Base-by-base conservation (phyloP, 768 basidiomycete genomes). In the Termitomyces sp. region DNA sequence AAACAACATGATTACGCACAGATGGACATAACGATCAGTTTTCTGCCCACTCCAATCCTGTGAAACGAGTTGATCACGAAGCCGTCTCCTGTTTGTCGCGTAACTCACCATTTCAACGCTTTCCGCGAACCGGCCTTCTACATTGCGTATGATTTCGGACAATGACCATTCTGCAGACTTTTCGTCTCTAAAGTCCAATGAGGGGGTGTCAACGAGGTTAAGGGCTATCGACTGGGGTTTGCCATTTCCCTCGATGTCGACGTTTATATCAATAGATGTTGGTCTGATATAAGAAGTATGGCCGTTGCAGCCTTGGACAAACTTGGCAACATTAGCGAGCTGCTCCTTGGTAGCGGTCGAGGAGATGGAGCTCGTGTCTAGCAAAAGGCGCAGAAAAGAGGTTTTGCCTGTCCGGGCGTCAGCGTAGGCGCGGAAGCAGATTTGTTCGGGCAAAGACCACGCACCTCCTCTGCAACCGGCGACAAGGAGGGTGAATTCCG, bases 141-240 rank as follows among this genome's bases (percentile, higher is more conserved):
- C 79, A 68, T 87, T 83, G 58, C 84, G 79, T 63, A 89, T 76
- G 57, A 86, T 88, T 63, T 91, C 90, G 64, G 76, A 70, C 35
- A 92, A 75, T 18, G 82, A 68, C 55, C 88, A 77, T 66, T 92
- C 89, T 52, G 86, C 76, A 58, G 81, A 75, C 50, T 76, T 70
- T 40, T 89, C 85, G 70, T 90, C 89, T 63, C 74, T 72, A 67
- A 86, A 85, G 79, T 92, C 88, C 54, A 93, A 73, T 9, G 91
- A 87, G 57, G 91, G 91, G 2, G 92, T 91, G 76, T 93, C 91
- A 69, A 92, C 80, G 64, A 91, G 83, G 57, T 84, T 82, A 69
- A 92, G 86, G 48, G 77, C 80, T 59, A 91, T 76, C 40, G 81
- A 72, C 51, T 75, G 79, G 5, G 76, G 74, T 33, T 75, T 72